Conservation (phyloP, 805 yeast genomes). For the Debaryomyces maramus region DNA sequence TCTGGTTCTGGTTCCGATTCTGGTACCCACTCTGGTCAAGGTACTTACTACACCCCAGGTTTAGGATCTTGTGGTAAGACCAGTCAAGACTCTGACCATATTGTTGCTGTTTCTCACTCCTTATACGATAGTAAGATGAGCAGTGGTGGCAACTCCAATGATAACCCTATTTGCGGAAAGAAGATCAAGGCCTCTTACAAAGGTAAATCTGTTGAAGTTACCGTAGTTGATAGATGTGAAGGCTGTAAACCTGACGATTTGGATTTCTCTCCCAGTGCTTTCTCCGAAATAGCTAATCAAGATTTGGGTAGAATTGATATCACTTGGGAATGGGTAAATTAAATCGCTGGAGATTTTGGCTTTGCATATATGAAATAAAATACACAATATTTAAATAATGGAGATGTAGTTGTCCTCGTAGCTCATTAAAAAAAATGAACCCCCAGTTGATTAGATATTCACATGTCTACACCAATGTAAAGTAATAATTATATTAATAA, state of each 20-base stretch:
- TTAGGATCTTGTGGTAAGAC: constrained; percentile 57
- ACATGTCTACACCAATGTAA: no score
- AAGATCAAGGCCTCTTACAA: constrained; percentile 45
- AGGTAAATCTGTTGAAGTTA: constrained; percentile 55
- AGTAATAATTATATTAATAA: no score
- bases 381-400: no score
- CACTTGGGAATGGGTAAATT: constrained; percentile 46
- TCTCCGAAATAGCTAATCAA: constrained; percentile 49
- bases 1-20: constrained; percentile 17
- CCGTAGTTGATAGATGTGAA: constrained; percentile 57
- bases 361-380: neutral
- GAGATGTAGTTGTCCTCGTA: no score
- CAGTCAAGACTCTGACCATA: constrained; percentile 45
- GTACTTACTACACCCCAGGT: constrained; percentile 49
- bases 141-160: constrained; percentile 36
- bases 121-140: constrained; percentile 37
- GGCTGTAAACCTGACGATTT: constrained; percentile 52
- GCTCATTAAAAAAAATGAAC: no score
- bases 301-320: constrained; percentile 54
- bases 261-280: constrained; percentile 64
- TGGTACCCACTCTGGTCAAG: constrained; percentile 39
- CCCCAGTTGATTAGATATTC: no score
- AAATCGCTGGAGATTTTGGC: neutral
- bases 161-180: constrained; percentile 54
- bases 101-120: constrained; percentile 52